phyloP scores from a whole-genome alignment of 371 early-diverging fungal species.

The Rhizopus delemar region DNA sequence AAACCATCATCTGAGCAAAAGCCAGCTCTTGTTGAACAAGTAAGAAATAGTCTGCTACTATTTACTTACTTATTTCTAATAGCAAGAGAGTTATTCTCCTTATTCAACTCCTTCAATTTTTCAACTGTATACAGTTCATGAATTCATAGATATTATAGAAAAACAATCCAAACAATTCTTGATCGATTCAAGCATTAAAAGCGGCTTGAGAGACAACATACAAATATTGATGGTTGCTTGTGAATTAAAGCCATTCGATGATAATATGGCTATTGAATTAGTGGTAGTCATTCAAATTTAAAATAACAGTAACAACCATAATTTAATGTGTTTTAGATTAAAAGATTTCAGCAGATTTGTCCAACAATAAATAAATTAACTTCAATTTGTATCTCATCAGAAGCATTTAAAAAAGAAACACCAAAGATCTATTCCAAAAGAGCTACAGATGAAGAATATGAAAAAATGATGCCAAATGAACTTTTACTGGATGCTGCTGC shows the following conservation, averaged over 20 bases:
- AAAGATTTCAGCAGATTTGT: constrained; percentile 8
- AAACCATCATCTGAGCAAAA: too few species aligned
- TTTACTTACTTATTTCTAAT: too few species aligned
- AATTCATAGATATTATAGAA: not conserved
- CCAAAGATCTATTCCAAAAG: constrained; percentile 5
- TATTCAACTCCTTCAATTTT: not conserved
- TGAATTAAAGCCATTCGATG: not conserved
- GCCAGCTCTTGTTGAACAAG: too few species aligned
- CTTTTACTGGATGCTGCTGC: constrained; percentile 31
- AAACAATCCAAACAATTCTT: too few species aligned
- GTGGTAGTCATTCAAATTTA: too few species aligned
- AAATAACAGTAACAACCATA: too few species aligned
- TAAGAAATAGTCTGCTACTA: too few species aligned
- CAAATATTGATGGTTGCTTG: not conserved
- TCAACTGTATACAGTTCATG: not conserved
- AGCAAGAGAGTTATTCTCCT: not conserved
- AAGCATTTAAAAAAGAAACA: constrained; percentile 21
- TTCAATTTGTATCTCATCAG: not conserved
- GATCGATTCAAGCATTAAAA: too few species aligned
- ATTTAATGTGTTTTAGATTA: not conserved
- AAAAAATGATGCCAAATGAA: constrained; percentile 1
- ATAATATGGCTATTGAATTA: too few species aligned
- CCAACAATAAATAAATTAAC: constrained; percentile 2
- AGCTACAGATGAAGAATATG: constrained; percentile 10
- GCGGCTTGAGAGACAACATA: not conserved